Conservation (phyloP, 2,329 filamentous ascomycete genomes). For the Cercospora zeina region DNA sequence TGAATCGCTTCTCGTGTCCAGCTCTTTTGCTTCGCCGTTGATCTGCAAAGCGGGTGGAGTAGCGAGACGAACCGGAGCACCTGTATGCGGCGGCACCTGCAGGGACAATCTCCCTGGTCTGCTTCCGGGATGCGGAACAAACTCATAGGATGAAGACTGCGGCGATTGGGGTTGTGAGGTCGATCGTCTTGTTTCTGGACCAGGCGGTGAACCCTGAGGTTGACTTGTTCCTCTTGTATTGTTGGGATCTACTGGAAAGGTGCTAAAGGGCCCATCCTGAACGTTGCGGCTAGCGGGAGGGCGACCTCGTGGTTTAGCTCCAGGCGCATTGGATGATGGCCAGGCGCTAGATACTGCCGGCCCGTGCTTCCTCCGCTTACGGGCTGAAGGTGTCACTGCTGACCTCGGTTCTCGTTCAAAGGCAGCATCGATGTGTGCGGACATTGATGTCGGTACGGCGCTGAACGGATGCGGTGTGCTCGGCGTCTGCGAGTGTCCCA, state of each 20-base stretch:
- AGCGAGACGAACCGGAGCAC: constrained; percentile 62
- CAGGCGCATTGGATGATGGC: constrained; percentile 64
- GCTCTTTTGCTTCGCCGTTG: constrained; percentile 49
- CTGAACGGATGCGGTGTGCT: constrained; percentile 71
- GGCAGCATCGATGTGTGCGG: constrained; percentile 47
- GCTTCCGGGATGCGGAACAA: constrained; percentile 29
- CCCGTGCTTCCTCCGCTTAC: constrained; percentile 68
- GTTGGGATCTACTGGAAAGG: constrained; percentile 63
- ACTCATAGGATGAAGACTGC: constrained; percentile 51
- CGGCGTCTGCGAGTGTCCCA: constrained; percentile 32
- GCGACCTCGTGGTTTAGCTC: constrained; percentile 73
- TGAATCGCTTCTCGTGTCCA: constrained; percentile 29
- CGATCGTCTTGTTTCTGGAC: constrained; percentile 9
- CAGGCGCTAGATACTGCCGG: constrained; percentile 90
- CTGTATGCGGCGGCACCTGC: constrained; percentile 62
- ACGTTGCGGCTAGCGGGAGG: constrained; percentile 72
- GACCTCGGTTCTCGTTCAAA: constrained; percentile 65
- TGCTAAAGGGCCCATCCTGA: constrained; percentile 67
- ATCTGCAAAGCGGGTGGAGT: constrained; percentile 59
- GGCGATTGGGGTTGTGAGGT: constrained; percentile 51
- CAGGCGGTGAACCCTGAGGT: constrained; percentile 20
- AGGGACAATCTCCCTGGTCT: constrained; percentile 58
- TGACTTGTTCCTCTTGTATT: constrained; percentile 28
- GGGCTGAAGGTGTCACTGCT: constrained; percentile 65
- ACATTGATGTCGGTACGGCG: constrained; percentile 64